Percentiles rank a stretch among this genome's conserved stretches.
Evolutionary conservation across 345 rosid genomes (phyloP).

Genomic region (Camelina neglecta): DNA sequence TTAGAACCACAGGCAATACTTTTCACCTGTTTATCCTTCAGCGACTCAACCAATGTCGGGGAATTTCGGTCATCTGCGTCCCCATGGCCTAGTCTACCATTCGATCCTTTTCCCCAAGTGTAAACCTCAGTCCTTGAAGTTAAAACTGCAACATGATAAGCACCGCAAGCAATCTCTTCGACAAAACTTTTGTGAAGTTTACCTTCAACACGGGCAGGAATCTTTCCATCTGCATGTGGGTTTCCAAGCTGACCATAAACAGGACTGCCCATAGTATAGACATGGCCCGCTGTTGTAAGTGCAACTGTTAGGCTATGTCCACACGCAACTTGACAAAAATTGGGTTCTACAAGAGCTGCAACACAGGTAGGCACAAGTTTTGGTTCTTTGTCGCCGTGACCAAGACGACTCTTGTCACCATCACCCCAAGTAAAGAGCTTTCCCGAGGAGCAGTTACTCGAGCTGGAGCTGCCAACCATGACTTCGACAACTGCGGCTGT

Average conservation of each 20-base stretch:
- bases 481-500: constrained; percentile 97
- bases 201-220: constrained; percentile 87
- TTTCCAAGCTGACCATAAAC: constrained; percentile 97
- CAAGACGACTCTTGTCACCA: constrained; percentile 97
- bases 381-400: constrained; percentile 96
- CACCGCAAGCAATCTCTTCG: constrained; percentile 95
- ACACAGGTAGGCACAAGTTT: constrained; percentile 96
- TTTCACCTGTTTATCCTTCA: constrained; percentile 96
- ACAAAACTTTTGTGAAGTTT: constrained; percentile 85
- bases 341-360: constrained; percentile 96
- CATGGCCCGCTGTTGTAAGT: constrained; percentile 85
- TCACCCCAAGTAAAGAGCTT: constrained; percentile 99
- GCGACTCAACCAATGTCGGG: constrained; percentile 81
- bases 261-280: constrained; percentile 95
- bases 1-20: constrained; percentile 92
- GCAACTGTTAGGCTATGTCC: constrained; percentile 96
- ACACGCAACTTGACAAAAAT: constrained; percentile 93
- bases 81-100: constrained; percentile 97
- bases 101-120: constrained; percentile 99
- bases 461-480: constrained; percentile 93
- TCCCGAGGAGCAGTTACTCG: constrained; percentile 94
- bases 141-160: constrained; percentile 94
- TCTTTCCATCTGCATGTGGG: constrained; percentile 89
- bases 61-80: constrained; percentile 84
- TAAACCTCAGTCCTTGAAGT: constrained; percentile 93